Percentiles rank a stretch among this genome's conserved stretches.
These are phyloP conservation scores for Fusarium liriodendri DNA, from an alignment of 2,329 filamentous ascomycete genomes.

Conservation along the genomic window DNA sequence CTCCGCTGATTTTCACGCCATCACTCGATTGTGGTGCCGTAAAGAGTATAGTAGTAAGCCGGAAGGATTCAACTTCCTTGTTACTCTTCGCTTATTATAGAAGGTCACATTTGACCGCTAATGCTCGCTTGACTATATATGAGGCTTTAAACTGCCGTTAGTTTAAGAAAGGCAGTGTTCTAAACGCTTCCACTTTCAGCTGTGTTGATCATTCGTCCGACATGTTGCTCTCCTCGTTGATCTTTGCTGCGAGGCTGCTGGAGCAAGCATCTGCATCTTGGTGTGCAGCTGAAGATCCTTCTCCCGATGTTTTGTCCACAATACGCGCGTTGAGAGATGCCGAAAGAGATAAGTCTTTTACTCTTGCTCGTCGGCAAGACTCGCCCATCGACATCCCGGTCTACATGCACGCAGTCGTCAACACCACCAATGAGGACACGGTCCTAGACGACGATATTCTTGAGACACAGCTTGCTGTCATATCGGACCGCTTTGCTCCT, in stretches of 20 bases:
- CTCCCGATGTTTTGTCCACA: neutral
- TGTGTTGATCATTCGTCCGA: neutral
- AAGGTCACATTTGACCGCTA: neutral
- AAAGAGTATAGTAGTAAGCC: neutral
- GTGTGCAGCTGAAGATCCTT: neutral
- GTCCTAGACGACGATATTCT: neutral
- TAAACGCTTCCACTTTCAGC: neutral
- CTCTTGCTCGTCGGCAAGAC: neutral
- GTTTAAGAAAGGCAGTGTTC: too few species aligned
- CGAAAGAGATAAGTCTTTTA: neutral
- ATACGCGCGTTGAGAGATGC: neutral
- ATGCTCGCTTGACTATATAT: neutral
- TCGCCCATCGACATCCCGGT: neutral
- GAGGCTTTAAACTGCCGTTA: neutral
- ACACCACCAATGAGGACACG: neutral
- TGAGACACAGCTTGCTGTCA: neutral
- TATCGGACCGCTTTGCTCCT: neutral
- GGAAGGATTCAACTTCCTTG: neutral
- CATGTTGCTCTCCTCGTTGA: neutral
- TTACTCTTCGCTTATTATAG: neutral
- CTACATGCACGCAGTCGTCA: neutral
- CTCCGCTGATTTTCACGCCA: neutral
- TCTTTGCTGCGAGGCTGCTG: neutral
- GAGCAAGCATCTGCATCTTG: neutral
- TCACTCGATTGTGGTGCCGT: neutral